Base-by-base conservation (phyloP, 78 protist species). In the Mastigamoeba balamuthi region DNA sequence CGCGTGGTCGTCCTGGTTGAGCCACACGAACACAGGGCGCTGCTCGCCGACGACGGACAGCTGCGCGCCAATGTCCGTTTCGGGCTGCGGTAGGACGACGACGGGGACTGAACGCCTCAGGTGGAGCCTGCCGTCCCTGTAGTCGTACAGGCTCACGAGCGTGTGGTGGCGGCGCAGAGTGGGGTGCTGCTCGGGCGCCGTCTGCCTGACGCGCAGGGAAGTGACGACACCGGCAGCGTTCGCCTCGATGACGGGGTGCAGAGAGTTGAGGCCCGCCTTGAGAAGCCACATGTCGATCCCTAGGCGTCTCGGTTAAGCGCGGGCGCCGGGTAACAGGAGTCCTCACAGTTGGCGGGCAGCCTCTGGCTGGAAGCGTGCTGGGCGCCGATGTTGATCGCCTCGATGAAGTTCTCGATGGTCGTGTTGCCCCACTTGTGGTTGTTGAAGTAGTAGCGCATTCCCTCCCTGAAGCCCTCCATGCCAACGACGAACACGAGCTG, bases 381-480 rank as follows among this genome's bases (percentile, higher is more conserved):
- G 4, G 23, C 23, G 23, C 66, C 9, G 4, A 2, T 5, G 66
- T 4, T 4, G 9, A 4, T 2, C 2, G 66, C 66, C 66, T 8
- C 30, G 44, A 3, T 5, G 23, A 66, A 25, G 40, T 66, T 6
- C 25, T 2, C 30, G 40, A 5, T 3, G 40, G 9, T 25, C 4
- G 69, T 25, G 10, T 66, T 66, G 38, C 28, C 38, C 28, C 6
- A 66, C 28, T 2, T 6, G 40, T 66, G 30, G 38, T 2, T 6
- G 6, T 66, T 74, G 17, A 82, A 1, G 75, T 82, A 82, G 64
- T 0, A n/a, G 27, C 30, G 40, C 38, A 82, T 70, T 0, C 68
- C 86, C 1, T 6, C 52, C 10, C 78, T 66, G 69, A 82, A 76
- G 33, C 2, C 8, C 27, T 82, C 83, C 4, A 0, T 23, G 10